Percentiles rank a stretch among this genome's conserved stretches.
These are phyloP conservation scores for Curvularia eragrostidis DNA, from an alignment of 2,329 filamentous ascomycete genomes.

Conservation along the genomic window DNA sequence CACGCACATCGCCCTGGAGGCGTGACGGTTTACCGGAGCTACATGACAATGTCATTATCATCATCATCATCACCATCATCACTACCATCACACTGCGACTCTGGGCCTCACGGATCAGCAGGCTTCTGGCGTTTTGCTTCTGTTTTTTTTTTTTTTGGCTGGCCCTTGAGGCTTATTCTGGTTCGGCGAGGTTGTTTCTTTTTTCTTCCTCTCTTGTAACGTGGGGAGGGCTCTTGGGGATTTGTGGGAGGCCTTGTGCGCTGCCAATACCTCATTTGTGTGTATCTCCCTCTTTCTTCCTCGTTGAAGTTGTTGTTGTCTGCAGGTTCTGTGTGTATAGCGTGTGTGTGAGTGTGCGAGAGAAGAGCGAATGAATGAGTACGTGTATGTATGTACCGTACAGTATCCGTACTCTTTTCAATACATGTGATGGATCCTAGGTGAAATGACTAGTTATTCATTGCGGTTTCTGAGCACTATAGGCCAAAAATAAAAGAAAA, in stretches of 20 bases:
- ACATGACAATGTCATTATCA: neutral
- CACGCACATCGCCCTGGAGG: conserved; percentile 7
- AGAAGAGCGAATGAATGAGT: neutral
- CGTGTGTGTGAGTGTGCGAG: neutral
- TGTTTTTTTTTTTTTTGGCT: neutral
- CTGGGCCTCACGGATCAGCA: neutral
- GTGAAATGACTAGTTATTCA: neutral
- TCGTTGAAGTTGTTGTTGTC: neutral
- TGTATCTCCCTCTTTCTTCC: neutral
- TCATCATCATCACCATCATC: neutral
- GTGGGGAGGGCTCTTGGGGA: neutral
- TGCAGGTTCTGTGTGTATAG: neutral
- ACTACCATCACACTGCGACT: neutral
- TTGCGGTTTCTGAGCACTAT: neutral
- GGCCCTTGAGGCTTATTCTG: neutral
- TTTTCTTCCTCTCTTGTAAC: neutral
- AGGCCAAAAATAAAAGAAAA: too few species aligned
- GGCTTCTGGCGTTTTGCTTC: neutral
- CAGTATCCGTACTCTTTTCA: neutral
- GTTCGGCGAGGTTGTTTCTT: neutral
- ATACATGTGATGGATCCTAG: neutral
- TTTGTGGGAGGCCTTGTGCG: neutral
- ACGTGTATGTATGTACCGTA: neutral
- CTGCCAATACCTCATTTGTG: neutral
- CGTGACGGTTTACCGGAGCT: neutral